A percentile compares a stretch with the other conserved stretches of the same genome.
These are phyloP conservation scores for Cymbomonas tetramitiformis DNA, from an alignment of 139 green algal species.

Conservation along the genomic window DNA sequence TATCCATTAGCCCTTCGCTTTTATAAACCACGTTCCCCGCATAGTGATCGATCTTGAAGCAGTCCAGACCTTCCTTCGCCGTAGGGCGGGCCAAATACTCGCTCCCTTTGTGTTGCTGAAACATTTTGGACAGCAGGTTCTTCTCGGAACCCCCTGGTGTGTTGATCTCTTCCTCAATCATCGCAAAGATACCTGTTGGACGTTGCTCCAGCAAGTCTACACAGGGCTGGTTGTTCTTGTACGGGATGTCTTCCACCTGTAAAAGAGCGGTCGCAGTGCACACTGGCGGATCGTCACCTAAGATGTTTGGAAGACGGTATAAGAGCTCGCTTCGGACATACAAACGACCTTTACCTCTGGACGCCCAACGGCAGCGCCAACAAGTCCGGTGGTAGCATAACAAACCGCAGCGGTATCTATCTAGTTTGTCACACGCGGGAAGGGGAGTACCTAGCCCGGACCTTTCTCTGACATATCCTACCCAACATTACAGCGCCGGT, in stretches of 20 bases:
- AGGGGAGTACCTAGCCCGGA: no score
- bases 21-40: conserved; percentile 22
- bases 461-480: no score
- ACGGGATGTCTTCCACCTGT: conserved; percentile 22
- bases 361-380: no score
- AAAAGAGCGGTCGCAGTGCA: no score
- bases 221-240: conserved; percentile 20
- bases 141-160: conserved; percentile 32
- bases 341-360: no score
- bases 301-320: no score
- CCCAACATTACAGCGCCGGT: no score
- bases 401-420: no score
- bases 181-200: conserved; percentile 16
- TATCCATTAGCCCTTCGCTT: conserved; percentile 15
- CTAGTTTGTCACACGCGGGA: no score
- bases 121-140: conserved; percentile 33
- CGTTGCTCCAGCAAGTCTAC: conserved; percentile 28
- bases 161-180: conserved; percentile 29
- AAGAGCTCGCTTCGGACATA: no score
- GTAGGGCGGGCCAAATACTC: conserved; percentile 37
- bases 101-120: conserved; percentile 24
- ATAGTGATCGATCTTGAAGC: conserved; percentile 22
- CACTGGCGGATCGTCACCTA: no score
- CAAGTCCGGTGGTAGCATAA: no score
- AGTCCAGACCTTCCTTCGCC: neutral